phyloP scores from a whole-genome alignment of 306 rosid genomes.

The Malus sieversii region DNA sequence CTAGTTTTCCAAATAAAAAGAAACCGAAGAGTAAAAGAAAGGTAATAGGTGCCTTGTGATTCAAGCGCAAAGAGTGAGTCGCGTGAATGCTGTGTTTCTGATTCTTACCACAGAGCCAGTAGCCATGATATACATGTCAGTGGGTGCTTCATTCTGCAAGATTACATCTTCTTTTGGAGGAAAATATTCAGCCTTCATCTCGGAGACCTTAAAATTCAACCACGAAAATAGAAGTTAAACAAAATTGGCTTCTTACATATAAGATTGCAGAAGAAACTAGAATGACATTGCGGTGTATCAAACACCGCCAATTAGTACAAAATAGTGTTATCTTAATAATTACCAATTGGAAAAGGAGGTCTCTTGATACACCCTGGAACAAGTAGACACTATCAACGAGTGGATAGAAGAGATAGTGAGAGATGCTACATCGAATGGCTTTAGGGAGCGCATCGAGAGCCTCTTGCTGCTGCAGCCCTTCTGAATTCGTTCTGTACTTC shows the following conservation, averaged over 20 bases:
- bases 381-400: slow-evolving; percentile 54
- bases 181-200: slow-evolving; percentile 87
- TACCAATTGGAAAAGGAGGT: slow-evolving; percentile 84
- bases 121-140: slow-evolving; percentile 67
- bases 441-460: slow-evolving; percentile 68
- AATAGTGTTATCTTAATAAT: background rate
- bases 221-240: slow-evolving; percentile 4
- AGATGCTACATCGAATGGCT: slow-evolving; percentile 68
- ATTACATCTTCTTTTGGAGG: slow-evolving; percentile 86
- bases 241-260: background rate
- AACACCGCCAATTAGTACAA: background rate
- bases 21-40: background rate
- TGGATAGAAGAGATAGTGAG: slow-evolving; percentile 52
- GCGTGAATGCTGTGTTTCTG: background rate
- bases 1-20: background rate
- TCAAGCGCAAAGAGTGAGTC: background rate
- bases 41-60: background rate
- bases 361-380: slow-evolving; percentile 61
- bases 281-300: background rate
- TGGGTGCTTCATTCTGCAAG: slow-evolving; percentile 82
- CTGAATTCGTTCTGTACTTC: slow-evolving; percentile 68
- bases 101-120: slow-evolving; percentile 63
- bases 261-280: background rate
- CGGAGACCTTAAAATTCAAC: slow-evolving; percentile 50
- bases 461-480: slow-evolving; percentile 86